Conservation (phyloP, 2,329 filamentous ascomycete genomes). For the Coniella vitis region DNA sequence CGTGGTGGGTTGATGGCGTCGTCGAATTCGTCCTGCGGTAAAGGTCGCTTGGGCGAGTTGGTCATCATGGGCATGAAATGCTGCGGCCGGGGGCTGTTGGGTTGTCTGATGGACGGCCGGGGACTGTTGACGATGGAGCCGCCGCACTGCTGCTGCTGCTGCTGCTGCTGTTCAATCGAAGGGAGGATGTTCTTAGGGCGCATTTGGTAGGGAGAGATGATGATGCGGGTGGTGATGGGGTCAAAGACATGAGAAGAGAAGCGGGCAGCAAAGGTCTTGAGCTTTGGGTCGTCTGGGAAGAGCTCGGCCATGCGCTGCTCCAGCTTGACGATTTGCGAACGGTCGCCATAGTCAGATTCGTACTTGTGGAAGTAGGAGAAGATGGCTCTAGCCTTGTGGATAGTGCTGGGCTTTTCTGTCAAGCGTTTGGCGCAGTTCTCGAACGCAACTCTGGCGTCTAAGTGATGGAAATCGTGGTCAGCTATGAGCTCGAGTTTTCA, state of each 20-base stretch:
- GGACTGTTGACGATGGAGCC: slow-evolving; percentile 40
- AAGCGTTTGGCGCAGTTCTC: slow-evolving; percentile 87
- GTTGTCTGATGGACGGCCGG: slow-evolving; percentile 24
- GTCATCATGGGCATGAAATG: slow-evolving; percentile 37
- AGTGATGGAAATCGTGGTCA: slow-evolving; percentile 15
- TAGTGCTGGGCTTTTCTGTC: slow-evolving; percentile 66
- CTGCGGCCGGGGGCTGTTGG: slow-evolving; percentile 36
- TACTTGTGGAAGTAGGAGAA: slow-evolving; percentile 93
- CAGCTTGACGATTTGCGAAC: slow-evolving; percentile 82
- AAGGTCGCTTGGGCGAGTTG: slow-evolving; percentile 55
- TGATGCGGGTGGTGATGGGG: slow-evolving; percentile 71
- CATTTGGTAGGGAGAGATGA: slow-evolving; percentile 80
- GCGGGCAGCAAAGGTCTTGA: slow-evolving; percentile 69
- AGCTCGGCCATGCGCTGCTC: slow-evolving; percentile 89
- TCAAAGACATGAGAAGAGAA: slow-evolving; percentile 72
- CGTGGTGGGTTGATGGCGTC: slow-evolving; percentile 63
- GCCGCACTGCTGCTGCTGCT: too few relatives aligned
- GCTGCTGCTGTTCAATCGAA: slow-evolving; percentile 42
- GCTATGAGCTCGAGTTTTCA: background rate
- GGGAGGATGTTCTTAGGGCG: slow-evolving; percentile 53
- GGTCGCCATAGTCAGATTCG: slow-evolving; percentile 88
- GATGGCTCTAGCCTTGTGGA: slow-evolving; percentile 72
- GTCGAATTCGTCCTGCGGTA: slow-evolving; percentile 64
- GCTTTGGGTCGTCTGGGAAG: slow-evolving; percentile 79
- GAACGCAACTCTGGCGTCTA: slow-evolving; percentile 91